These are phyloP conservation scores for Anisogramma anomala DNA, from an alignment of 2,329 filamentous ascomycete species.

Conservation along the genomic window DNA sequence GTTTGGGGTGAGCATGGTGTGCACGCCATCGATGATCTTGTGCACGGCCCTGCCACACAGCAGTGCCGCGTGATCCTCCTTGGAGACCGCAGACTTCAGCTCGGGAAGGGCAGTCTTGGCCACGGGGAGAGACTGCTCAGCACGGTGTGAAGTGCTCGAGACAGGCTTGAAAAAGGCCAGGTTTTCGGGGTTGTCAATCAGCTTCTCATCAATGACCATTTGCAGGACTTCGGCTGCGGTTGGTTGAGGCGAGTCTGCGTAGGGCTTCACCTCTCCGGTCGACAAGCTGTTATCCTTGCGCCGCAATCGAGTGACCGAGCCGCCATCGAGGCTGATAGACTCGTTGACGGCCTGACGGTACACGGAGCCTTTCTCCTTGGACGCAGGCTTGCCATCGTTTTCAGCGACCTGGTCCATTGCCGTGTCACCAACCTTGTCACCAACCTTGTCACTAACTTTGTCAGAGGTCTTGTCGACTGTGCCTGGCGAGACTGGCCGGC, in stretches of 20 bases:
- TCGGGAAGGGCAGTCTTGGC: constrained; percentile 24
- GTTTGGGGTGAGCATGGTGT: constrained; percentile 63
- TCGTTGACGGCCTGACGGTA: constrained; percentile 15
- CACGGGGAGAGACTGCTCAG: constrained; percentile 18
- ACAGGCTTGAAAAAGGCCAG: constrained; percentile 31
- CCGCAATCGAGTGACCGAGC: constrained; percentile 7
- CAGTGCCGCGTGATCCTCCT: constrained; percentile 44
- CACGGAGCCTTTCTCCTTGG: constrained; percentile 11
- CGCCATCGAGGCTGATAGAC: constrained; percentile 13
- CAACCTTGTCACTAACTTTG: constrained; percentile 3
- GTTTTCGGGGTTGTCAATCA: constrained; percentile 18
- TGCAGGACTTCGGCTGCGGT: constrained; percentile 8
- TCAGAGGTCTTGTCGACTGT: constrained; percentile 1
- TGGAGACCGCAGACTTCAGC: constrained; percentile 36
- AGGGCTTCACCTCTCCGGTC: constrained; percentile 5
- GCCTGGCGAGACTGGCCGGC: constrained; percentile 7
- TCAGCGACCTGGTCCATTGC: neutral
- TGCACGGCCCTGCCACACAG: constrained; percentile 47
- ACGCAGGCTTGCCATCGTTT: neutral
- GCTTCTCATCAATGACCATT: constrained; percentile 13
- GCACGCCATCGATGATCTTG: constrained; percentile 51
- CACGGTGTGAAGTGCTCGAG: constrained; percentile 22
- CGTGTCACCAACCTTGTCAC: constrained; percentile 16
- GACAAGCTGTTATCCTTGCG: constrained; percentile 7
- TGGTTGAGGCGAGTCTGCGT: constrained; percentile 7